Evolutionary conservation across 2,329 filamentous ascomycete species (phyloP).

Genomic region (Colletotrichum sp.): DNA sequence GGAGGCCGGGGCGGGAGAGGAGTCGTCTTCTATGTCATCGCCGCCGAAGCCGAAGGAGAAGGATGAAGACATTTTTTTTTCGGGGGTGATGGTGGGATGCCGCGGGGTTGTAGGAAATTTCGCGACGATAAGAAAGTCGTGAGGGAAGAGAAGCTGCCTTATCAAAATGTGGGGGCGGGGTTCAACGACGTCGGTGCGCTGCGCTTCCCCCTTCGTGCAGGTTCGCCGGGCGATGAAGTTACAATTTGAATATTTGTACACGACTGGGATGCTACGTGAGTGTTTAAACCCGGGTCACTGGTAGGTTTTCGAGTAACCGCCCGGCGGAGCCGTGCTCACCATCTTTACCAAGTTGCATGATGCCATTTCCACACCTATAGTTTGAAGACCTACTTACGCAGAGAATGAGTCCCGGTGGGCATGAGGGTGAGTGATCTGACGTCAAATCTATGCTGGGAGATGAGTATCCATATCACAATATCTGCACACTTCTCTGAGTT

Average conservation of each 20-base stretch:
- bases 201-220: not conserved
- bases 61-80: constrained; percentile 34
- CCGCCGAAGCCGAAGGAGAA: constrained; percentile 68
- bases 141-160: not conserved
- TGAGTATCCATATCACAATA: not conserved
- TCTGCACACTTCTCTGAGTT: not conserved
- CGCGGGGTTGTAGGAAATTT: constrained; percentile 10
- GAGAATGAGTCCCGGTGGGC: not conserved
- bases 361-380: not conserved
- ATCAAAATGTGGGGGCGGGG: constrained; percentile 15
- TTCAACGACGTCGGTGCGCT: not conserved
- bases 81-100: not conserved
- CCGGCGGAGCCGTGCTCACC: not conserved
- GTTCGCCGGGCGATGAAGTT: not conserved
- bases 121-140: not conserved
- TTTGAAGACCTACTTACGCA: not conserved
- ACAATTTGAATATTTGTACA: not conserved
- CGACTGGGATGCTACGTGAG: not conserved
- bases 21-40: constrained; percentile 64
- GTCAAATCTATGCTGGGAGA: not conserved
- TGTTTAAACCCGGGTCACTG: fast-evolving
- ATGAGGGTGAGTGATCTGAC: not conserved
- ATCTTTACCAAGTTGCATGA: not conserved
- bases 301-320: not conserved
- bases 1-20: constrained; percentile 24